Evolutionary conservation across 225 moss, liverwort and hornwort genomes (phyloP), one percentile per base, ranked within the genome.

Genomic region (Physcomitrium patens): DNA sequence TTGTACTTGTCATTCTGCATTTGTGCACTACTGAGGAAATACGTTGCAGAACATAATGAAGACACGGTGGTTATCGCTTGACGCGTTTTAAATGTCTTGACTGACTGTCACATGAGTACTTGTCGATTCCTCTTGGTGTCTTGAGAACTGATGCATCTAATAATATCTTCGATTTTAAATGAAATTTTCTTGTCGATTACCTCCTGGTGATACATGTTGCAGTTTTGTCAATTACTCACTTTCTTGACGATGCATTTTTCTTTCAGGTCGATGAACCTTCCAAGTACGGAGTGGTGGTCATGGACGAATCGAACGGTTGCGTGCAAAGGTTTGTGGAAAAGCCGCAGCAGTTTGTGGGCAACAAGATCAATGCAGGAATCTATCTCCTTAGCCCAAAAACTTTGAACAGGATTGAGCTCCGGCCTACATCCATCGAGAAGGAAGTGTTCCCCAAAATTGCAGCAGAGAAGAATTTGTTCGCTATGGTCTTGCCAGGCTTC

Each of bases 301-400:
- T 96, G 96, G 86, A 94, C 18, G 94, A 96, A 16, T 66, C 57
- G 0, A 85, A 80, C 5, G 94, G 96, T 3, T 80, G 65, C 17
- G 96, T 96, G 14, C 79, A 92, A 67, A 86, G 84, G 8, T 96
- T 96, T 16, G 96, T 96, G 3, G 96, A 96, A 72, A 96, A 96
- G 70, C 96, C 96, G 2, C 84, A 89, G 43, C 67, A 81, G 0
- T 96, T 94, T 26, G 96, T 96, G 10, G 96, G 96, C 16, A 96
- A 96, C 86, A 96, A 96, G 74, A 96, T 96, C 81, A 94, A 96
- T 65, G 96, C 96, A 11, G 96, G 96, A 24, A 96, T 96, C 57
- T 96, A 96, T 71, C 84, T 96, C 1, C 72, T 96, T 18, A 88
- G 81, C 51, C 92, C 96, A 0, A 84, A 75, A 64, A 88, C 91